These are phyloP conservation scores for Papiliotrema terrestris DNA, from an alignment of 1,284 basidiomycete species.

Conservation along the genomic window DNA sequence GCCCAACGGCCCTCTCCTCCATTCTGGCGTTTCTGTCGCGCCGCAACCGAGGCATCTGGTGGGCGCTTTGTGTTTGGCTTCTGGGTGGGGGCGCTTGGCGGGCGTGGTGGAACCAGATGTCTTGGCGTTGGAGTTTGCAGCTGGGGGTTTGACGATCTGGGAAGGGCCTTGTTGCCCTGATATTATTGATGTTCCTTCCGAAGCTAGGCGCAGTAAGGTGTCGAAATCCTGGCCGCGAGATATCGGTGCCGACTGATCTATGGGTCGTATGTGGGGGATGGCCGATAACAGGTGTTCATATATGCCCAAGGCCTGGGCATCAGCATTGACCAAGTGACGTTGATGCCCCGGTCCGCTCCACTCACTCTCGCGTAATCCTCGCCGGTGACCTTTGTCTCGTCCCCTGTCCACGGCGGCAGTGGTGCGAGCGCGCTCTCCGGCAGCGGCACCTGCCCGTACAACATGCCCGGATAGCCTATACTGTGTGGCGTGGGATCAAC, in stretches of 20 bases:
- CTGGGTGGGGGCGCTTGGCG: neutral
- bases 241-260: neutral
- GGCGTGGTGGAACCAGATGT: neutral
- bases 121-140: neutral
- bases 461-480: constrained; percentile 15
- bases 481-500: constrained; percentile 11
- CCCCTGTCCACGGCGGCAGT: constrained; percentile 1
- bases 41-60: constrained; percentile 45
- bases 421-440: constrained; percentile 8
- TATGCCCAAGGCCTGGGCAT: constrained; percentile 23
- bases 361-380: constrained; percentile 35
- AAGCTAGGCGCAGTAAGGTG: constrained; percentile 26
- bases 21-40: constrained; percentile 49
- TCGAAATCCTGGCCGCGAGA: constrained; percentile 19
- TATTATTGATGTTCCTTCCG: constrained; percentile 21
- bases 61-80: constrained; percentile 18
- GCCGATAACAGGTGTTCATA: constrained; percentile 24
- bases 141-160: too few species aligned
- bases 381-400: neutral
- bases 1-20: constrained; percentile 48
- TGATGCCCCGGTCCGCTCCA: constrained; percentile 8
- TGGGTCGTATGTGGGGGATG: constrained; percentile 25
- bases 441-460: constrained; percentile 9
- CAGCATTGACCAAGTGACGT: neutral
- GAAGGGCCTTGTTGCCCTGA: constrained; percentile 20